phyloP scores from a whole-genome alignment of 2,329 filamentous ascomycete genomes.

The Botrytis squamosa region DNA sequence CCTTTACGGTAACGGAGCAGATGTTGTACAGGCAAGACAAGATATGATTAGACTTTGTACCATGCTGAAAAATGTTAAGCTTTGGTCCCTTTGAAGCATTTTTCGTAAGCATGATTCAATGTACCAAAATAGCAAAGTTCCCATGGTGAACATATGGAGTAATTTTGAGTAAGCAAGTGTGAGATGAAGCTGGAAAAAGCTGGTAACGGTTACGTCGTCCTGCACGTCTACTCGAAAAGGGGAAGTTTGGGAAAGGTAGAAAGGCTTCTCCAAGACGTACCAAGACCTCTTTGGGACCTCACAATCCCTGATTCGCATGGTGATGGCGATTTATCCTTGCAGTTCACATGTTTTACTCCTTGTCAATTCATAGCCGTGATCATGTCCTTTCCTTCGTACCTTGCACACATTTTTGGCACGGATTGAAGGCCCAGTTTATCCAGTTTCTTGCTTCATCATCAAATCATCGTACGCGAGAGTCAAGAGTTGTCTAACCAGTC shows the following conservation, averaged over 20 bases:
- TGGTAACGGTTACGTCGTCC: conserved; percentile 1
- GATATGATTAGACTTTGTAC: conserved; percentile 1
- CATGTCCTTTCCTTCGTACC: not conserved
- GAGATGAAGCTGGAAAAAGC: not conserved
- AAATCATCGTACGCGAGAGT: conserved; percentile 2
- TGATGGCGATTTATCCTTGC: conserved; percentile 21
- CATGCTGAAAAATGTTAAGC: not conserved
- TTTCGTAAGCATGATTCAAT: not conserved
- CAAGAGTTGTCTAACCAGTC: not conserved
- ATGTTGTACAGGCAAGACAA: conserved; percentile 12
- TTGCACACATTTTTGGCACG: conserved; percentile 2
- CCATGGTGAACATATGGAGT: not conserved
- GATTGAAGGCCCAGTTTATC: not conserved
- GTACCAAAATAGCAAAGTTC: not conserved
- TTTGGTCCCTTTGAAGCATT: not conserved
- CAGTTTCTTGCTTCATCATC: not conserved
- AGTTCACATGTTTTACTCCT: conserved; percentile 19
- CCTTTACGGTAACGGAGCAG: not conserved
- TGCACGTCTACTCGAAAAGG: conserved; percentile 16
- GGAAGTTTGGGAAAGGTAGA: not conserved
- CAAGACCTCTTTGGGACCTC: not conserved
- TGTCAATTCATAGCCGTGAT: not conserved
- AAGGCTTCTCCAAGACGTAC: not conserved
- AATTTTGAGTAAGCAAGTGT: not conserved
- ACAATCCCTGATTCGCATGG: conserved; percentile 17